phyloP scores from a whole-genome alignment of 163 green algal genomes.

The Scenedesmus sp. region DNA sequence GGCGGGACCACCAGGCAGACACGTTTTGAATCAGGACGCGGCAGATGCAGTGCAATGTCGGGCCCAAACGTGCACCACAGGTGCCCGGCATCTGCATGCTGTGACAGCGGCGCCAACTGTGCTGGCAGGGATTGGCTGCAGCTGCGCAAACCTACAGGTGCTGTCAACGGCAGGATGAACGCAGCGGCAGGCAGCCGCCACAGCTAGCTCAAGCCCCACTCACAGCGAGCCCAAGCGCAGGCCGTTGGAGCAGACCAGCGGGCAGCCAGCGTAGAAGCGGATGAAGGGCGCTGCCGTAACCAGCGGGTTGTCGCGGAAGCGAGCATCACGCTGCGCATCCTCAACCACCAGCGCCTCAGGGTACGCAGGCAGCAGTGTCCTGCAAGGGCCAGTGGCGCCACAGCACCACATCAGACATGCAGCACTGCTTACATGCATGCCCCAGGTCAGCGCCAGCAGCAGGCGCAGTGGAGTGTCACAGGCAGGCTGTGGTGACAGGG shows the following conservation, averaged over 20 bases:
- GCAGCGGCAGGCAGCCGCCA: background rate
- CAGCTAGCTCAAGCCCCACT: conserved; percentile 22
- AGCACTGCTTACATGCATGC: background rate
- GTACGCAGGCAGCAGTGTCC: conserved; percentile 78
- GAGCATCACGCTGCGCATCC: conserved; percentile 76
- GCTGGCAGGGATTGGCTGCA: too few species aligned
- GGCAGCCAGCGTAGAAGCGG: conserved; percentile 78
- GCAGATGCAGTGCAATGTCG: background rate
- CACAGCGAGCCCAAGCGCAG: conserved; percentile 74
- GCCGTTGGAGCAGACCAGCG: conserved; percentile 67
- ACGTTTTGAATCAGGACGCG: background rate
- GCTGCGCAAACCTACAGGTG: too few species aligned
- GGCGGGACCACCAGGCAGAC: background rate
- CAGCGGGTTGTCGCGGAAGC: conserved; percentile 74
- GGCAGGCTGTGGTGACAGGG: background rate
- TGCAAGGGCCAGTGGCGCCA: conserved; percentile 15
- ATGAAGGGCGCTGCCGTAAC: conserved; percentile 70
- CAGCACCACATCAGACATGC: background rate
- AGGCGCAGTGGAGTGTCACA: background rate
- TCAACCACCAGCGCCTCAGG: conserved; percentile 84
- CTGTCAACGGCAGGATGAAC: too few species aligned
- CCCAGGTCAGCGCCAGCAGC: background rate
- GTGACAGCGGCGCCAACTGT: too few species aligned
- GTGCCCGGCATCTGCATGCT: too few species aligned
- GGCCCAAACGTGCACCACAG: background rate